A percentile compares a stretch with the other conserved stretches of the same genome.
Evolutionary conservation across 148 eudicot genomes (phyloP).

Genomic region (Agrostemma githago): DNA sequence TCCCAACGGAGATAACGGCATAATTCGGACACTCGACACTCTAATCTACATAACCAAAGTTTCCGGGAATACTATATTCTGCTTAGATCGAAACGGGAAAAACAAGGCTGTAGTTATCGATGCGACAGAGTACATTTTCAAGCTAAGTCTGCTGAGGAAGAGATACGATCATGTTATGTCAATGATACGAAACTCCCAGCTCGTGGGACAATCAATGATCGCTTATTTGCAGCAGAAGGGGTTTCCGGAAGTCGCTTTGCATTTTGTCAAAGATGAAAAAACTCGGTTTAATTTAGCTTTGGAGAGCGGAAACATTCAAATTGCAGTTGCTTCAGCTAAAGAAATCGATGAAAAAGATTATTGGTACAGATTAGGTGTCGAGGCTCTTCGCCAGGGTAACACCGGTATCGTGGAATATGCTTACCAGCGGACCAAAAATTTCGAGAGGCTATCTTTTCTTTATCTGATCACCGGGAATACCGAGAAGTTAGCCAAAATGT

Average conservation of each 20-base stretch:
- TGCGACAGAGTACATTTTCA: constrained; percentile 76
- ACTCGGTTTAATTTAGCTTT: constrained; percentile 73
- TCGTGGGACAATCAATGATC: constrained; percentile 81
- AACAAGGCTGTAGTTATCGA: constrained; percentile 56
- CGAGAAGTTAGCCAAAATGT: constrained; percentile 62
- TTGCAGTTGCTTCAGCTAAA: constrained; percentile 77
- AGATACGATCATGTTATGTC: constrained; percentile 76
- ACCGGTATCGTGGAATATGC: constrained; percentile 71
- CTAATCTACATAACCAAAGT: constrained; percentile 75
- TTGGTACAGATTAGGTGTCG: constrained; percentile 73
- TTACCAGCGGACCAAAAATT: constrained; percentile 70
- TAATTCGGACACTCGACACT: constrained; percentile 67
- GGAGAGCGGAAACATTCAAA: constrained; percentile 72
- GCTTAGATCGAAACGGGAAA: constrained; percentile 85
- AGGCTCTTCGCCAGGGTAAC: constrained; percentile 87
- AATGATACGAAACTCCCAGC: constrained; percentile 76
- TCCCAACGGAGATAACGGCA: constrained; percentile 90
- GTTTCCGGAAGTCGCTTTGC: constrained; percentile 80
- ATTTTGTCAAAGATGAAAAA: constrained; percentile 78
- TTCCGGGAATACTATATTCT: constrained; percentile 59
- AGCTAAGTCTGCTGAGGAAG: constrained; percentile 59
- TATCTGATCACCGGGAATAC: constrained; percentile 64
- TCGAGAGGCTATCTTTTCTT: constrained; percentile 70
- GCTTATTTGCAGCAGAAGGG: constrained; percentile 87
- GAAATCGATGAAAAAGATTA: constrained; percentile 78